Evolutionary conservation across 257 asterid species (phyloP).

Genomic region (Gynochthodes officinalis): DNA sequence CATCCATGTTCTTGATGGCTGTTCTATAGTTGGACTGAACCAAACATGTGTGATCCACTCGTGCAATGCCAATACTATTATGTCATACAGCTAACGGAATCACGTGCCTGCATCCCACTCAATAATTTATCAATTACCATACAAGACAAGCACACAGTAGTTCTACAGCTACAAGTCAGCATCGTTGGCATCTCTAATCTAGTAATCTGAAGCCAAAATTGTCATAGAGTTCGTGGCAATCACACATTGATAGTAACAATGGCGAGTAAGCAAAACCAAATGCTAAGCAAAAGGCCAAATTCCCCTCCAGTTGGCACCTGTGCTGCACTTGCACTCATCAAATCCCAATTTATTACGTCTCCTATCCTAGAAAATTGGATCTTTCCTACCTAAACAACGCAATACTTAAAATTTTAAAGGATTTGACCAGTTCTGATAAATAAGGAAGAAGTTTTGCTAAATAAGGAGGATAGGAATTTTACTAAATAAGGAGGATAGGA

Average conservation of each 20-base stretch:
- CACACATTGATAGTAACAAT: neutral
- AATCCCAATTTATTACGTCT: neutral
- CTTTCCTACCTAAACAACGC: constrained; percentile 1
- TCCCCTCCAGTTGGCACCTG: constrained; percentile 5
- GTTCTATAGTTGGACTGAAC: neutral
- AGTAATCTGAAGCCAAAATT: neutral
- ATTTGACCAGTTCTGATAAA: neutral
- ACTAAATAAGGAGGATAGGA: neutral
- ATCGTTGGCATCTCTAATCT: constrained; percentile 7
- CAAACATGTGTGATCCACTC: neutral
- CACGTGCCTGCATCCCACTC: constrained; percentile 17
- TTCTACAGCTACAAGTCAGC: constrained; percentile 8
- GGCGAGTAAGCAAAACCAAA: neutral
- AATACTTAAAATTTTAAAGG: neutral
- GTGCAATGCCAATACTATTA: constrained; percentile 3
- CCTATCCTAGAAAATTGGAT: neutral
- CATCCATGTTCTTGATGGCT: constrained; percentile 7
- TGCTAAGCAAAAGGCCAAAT: neutral
- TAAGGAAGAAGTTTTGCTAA: neutral
- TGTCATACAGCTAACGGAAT: constrained; percentile 14
- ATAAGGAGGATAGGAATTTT: neutral
- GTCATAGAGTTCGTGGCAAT: neutral
- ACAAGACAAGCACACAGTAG: constrained; percentile 9
- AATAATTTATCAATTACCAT: constrained; percentile 1
- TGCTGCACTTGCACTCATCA: neutral